Conservation (phyloP, 2,329 filamentous ascomycete genomes). For the Didymellaceae sp. region DNA sequence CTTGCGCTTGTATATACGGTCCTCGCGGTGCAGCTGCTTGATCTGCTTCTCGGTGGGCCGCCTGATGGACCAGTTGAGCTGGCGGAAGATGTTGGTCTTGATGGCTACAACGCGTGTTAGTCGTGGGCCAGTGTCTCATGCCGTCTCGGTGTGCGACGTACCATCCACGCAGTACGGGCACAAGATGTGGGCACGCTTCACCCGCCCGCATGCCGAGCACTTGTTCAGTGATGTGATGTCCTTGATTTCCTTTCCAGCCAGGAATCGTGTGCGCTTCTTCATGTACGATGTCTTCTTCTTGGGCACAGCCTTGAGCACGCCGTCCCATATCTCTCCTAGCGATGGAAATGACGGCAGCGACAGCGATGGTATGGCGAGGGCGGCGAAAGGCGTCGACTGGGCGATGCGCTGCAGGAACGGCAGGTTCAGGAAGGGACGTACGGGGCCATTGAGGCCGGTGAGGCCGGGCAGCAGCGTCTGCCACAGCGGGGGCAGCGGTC, state of each 20-base stretch:
- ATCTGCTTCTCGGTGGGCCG: conserved; percentile 37
- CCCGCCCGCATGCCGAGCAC: conserved; percentile 85
- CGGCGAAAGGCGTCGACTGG: conserved; percentile 65
- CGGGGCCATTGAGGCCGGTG: conserved; percentile 50
- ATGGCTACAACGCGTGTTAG: conserved; percentile 31
- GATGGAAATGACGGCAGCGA: conserved; percentile 49
- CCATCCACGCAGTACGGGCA: conserved; percentile 87
- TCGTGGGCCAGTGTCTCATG: neutral
- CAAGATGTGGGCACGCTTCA: conserved; percentile 86
- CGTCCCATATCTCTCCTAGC: conserved; percentile 89
- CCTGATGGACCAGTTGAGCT: conserved; percentile 35
- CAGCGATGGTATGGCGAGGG: conserved; percentile 59
- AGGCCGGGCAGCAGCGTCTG: conserved; percentile 62
- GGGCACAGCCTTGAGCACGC: conserved; percentile 86
- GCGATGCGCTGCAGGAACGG: conserved; percentile 54
- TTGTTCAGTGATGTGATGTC: conserved; percentile 87
- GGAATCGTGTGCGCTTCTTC: conserved; percentile 90
- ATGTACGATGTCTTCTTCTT: conserved; percentile 99
- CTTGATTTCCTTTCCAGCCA: conserved; percentile 94
- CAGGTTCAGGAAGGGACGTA: conserved; percentile 48
- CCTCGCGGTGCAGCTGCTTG: conserved; percentile 38
- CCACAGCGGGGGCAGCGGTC: conserved; percentile 52
- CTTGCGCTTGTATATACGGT: conserved; percentile 21
- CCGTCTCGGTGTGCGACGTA: conserved; percentile 53
- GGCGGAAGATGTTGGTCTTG: conserved; percentile 44